phyloP scores from a whole-genome alignment of 345 rosid genomes.

The Populus tremula region DNA sequence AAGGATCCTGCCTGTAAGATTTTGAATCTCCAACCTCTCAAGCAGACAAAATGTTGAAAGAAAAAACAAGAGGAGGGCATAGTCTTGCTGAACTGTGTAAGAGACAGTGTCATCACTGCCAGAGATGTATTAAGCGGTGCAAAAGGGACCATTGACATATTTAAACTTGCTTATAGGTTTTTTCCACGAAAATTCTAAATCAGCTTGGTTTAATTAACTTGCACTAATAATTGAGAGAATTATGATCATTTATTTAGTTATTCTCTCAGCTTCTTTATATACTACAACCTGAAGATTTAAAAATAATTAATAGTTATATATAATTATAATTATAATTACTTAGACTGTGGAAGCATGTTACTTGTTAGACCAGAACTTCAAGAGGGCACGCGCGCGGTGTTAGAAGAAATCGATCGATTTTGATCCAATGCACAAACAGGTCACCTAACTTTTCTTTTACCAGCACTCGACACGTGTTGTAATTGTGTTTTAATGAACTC shows the following conservation, averaged over 20 bases:
- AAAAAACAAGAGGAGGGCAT: slow-evolving; percentile 11
- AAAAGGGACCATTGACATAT: background rate
- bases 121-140: background rate
- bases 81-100: background rate
- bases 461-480: background rate
- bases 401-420: background rate
- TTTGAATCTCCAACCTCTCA: background rate
- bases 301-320: no score
- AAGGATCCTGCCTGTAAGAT: background rate
- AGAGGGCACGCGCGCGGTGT: background rate
- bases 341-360: background rate
- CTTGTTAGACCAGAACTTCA: background rate
- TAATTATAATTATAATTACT: background rate
- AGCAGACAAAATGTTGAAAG: slow-evolving; percentile 10
- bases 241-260: no score
- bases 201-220: no score
- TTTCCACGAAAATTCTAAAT: no score
- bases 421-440: background rate
- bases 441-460: background rate
- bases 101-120: background rate
- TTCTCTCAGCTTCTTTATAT: no score
- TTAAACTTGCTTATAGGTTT: background rate
- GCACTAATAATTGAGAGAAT: no score
- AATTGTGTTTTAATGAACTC: background rate
- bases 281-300: no score